Conservation (phyloP, 2,329 filamentous ascomycete species). For the Xylariaceae sp. region DNA sequence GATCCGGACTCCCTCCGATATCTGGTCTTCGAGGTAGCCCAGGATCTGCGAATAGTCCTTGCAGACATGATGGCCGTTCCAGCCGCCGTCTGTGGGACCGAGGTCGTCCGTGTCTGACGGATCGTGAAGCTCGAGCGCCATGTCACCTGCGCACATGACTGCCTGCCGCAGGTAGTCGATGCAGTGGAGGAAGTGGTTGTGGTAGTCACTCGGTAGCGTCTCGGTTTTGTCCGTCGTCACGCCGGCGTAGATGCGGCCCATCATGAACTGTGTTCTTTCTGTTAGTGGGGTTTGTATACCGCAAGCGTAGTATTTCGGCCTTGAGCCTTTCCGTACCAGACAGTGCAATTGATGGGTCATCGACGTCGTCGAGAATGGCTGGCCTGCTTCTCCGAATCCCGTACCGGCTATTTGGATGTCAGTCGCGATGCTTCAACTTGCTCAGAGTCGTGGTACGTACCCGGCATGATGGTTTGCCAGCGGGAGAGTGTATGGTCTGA, state of each 20-base stretch:
- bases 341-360: conserved; percentile 37
- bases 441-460: conserved; percentile 14
- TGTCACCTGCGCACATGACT: conserved; percentile 24
- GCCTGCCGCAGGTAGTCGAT: conserved; percentile 26
- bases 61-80: conserved; percentile 23
- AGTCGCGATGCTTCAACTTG: neutral
- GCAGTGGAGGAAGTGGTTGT: conserved; percentile 22
- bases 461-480: conserved; percentile 36
- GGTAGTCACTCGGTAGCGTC: conserved; percentile 24
- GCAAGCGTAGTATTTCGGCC: too few species aligned
- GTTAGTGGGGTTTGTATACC: neutral
- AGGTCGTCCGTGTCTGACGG: conserved; percentile 19
- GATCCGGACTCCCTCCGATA: conserved; percentile 10
- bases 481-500: conserved; percentile 30
- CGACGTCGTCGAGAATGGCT: conserved; percentile 36
- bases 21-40: conserved; percentile 19
- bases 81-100: conserved; percentile 22
- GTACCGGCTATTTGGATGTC: conserved; percentile 25
- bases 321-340: conserved; percentile 23
- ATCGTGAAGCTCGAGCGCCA: conserved; percentile 24
- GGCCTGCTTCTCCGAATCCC: conserved; percentile 34
- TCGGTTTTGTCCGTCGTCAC: conserved; percentile 17
- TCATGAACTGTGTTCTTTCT: conserved; percentile 28
- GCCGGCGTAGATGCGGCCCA: conserved; percentile 31
- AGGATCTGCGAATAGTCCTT: conserved; percentile 24